These are phyloP conservation scores for Panellus pusillus DNA, from an alignment of 768 basidiomycete species.

Conservation along the genomic window DNA sequence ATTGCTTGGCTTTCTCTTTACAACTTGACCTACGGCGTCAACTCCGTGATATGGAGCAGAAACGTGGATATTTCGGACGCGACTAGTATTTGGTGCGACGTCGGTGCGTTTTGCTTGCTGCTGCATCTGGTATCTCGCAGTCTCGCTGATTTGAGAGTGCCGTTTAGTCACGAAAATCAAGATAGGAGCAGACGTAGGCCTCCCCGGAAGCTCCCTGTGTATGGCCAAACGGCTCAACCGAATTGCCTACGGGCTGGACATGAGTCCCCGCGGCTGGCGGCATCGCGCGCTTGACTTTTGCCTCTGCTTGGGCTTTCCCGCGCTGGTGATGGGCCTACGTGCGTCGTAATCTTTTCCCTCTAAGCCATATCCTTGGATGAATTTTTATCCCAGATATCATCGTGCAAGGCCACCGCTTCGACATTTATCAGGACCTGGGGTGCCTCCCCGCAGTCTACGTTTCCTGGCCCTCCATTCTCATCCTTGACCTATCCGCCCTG, in stretches of 20 bases:
- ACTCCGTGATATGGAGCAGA: constrained; percentile 41
- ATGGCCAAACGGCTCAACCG: constrained; percentile 29
- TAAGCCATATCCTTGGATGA: background rate
- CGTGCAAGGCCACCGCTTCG: constrained; percentile 36
- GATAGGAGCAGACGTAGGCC: constrained; percentile 26
- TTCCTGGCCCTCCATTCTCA: constrained; percentile 22
- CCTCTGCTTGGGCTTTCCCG: constrained; percentile 30
- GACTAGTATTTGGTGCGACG: constrained; percentile 40
- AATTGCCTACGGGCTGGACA: constrained; percentile 23
- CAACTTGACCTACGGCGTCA: constrained; percentile 34
- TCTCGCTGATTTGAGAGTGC: background rate
- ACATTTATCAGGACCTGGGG: constrained; percentile 35
- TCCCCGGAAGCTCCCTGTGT: constrained; percentile 28
- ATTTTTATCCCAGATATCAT: constrained; percentile 22
- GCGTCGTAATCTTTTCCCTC: constrained; percentile 3
- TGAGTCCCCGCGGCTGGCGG: constrained; percentile 23
- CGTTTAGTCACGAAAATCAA: constrained; percentile 29
- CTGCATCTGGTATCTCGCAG: background rate
- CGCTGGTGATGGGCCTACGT: constrained; percentile 35
- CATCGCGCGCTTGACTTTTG: constrained; percentile 11
- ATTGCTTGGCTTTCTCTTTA: constrained; percentile 32
- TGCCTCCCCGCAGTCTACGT: constrained; percentile 26
- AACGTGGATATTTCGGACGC: constrained; percentile 27
- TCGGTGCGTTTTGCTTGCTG: constrained; percentile 28
- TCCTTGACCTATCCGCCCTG: constrained; percentile 25